These are phyloP conservation scores for Karstenula rhodostoma DNA, from an alignment of 2,329 filamentous ascomycete species.

Conservation along the genomic window DNA sequence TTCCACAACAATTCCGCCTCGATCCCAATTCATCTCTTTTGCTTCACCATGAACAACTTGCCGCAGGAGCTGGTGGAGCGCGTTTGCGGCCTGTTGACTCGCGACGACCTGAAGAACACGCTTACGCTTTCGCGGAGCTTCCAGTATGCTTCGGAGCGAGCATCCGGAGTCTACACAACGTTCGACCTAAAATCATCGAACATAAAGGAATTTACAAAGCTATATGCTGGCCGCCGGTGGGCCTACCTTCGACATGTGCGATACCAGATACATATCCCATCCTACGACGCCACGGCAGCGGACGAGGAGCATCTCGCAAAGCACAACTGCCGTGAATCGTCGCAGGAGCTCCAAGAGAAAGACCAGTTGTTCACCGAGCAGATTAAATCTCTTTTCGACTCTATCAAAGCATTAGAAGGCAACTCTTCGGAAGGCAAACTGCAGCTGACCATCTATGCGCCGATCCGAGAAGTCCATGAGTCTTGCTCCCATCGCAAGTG, in stretches of 20 bases:
- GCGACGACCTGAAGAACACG: slow-evolving; percentile 12
- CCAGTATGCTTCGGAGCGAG: slow-evolving; percentile 14
- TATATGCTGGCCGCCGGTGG: background rate
- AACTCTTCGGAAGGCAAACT: slow-evolving; percentile 7
- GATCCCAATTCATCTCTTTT: background rate
- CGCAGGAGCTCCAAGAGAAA: slow-evolving; percentile 17
- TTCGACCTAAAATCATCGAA: slow-evolving; percentile 8
- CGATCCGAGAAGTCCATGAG: background rate
- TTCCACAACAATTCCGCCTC: background rate
- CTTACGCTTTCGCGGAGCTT: slow-evolving; percentile 9
- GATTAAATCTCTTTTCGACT: slow-evolving; percentile 18
- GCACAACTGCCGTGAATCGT: slow-evolving; percentile 18
- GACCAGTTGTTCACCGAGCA: slow-evolving; percentile 24
- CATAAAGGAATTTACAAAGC: background rate
- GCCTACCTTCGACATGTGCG: slow-evolving; percentile 1
- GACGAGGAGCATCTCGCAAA: background rate
- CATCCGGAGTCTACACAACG: slow-evolving; percentile 5
- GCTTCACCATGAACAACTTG: slow-evolving; percentile 8
- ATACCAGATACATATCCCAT: background rate
- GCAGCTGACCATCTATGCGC: slow-evolving; percentile 20
- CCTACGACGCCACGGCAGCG: slow-evolving; percentile 1
- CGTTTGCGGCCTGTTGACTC: slow-evolving; percentile 11
- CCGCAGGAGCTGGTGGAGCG: slow-evolving; percentile 15
- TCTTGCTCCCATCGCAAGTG: slow-evolving; percentile 9
- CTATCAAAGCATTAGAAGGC: slow-evolving; percentile 20